Evolutionary conservation across 805 yeast genomes (phyloP).

Genomic region (Teunomyces funiuensis): DNA sequence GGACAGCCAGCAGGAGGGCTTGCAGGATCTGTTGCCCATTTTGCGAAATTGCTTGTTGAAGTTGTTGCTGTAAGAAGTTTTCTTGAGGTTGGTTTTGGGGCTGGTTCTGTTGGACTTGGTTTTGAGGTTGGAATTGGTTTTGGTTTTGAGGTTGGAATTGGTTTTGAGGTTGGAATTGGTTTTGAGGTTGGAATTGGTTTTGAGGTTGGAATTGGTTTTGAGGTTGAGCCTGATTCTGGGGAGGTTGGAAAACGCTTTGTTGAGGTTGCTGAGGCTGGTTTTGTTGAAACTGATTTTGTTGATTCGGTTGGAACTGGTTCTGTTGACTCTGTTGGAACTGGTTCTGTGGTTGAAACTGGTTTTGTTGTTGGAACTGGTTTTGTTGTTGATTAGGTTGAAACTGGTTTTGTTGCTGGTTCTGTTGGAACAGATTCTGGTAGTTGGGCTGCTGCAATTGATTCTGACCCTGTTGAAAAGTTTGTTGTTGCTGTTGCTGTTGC

Average conservation of each 20-base stretch:
- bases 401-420: background rate
- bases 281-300: background rate
- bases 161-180: background rate
- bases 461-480: constrained; percentile 4
- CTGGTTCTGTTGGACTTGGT: background rate
- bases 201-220: background rate
- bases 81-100: background rate
- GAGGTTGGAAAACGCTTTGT: no score
- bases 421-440: constrained; percentile 9
- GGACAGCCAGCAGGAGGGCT: background rate
- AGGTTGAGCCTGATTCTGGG: background rate
- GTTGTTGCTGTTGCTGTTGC: constrained; percentile 7
- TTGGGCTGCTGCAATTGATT: constrained; percentile 18
- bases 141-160: background rate
- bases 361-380: background rate
- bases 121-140: background rate
- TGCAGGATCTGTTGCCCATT: constrained; percentile 6
- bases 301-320: background rate
- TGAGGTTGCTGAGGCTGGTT: no score
- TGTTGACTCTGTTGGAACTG: constrained; percentile 1
- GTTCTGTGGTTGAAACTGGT: constrained; percentile 1
- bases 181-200: background rate
- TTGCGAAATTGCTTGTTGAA: constrained; percentile 1
- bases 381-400: constrained; percentile 1
- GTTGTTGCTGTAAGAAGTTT: constrained; percentile 6